Percentiles rank a stretch among this genome's conserved stretches.
Conservation (phyloP, 306 rosid genomes). For the Rosa chinensis region DNA sequence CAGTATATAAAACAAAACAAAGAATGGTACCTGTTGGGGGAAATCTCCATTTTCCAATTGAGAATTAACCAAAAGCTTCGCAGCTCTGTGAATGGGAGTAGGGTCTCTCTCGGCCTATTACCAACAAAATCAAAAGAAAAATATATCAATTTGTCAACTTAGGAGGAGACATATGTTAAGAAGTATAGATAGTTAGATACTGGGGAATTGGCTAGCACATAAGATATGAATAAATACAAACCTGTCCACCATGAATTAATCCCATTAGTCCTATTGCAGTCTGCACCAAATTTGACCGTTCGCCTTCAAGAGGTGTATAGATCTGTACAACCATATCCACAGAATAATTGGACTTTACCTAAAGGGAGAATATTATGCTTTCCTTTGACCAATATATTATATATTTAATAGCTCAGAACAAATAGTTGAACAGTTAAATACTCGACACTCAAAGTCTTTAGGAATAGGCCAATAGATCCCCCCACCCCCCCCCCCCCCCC, state of each 20-base stretch:
- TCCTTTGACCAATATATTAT: too few relatives aligned
- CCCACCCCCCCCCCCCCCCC: too few relatives aligned
- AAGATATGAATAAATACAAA: background rate
- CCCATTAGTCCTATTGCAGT: constrained; percentile 40
- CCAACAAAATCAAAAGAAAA: background rate
- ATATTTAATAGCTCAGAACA: too few relatives aligned
- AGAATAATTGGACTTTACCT: background rate
- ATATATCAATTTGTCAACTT: background rate
- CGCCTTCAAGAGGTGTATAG: constrained; percentile 31
- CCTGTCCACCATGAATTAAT: constrained; percentile 35
- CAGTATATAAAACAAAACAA: background rate
- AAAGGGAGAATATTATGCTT: too few relatives aligned
- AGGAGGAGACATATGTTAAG: too few relatives aligned
- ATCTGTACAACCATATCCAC: constrained; percentile 4
- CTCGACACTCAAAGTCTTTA: too few relatives aligned
- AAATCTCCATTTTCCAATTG: constrained; percentile 43
- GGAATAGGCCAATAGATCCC: too few relatives aligned
- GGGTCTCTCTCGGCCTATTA: constrained; percentile 33
- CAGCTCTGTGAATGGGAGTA: constrained; percentile 38
- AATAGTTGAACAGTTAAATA: too few relatives aligned
- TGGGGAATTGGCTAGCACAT: background rate
- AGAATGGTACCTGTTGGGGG: constrained; percentile 48
- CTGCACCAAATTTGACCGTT: constrained; percentile 34
- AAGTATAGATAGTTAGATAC: background rate
- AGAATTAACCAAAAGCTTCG: constrained; percentile 37